Conservation (phyloP, 1,284 basidiomycete genomes). For the Caloboletus firmus region DNA sequence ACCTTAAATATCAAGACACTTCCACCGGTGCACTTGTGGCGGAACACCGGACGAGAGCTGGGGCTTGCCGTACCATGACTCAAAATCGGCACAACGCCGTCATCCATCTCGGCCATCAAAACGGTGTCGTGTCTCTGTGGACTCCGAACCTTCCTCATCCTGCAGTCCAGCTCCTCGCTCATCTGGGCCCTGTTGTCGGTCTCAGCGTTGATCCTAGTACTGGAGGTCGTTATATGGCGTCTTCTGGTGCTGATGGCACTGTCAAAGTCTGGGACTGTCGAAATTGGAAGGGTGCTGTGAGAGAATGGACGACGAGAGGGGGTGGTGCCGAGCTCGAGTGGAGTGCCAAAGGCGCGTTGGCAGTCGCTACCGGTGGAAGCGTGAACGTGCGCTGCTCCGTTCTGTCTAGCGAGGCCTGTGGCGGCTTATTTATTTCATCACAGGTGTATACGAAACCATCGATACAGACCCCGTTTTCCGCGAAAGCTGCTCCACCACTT, state of each 20-base stretch:
- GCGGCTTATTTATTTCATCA: not conserved
- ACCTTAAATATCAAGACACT: conserved; percentile 96
- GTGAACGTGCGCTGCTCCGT: conserved; percentile 65
- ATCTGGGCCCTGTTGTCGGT: conserved; percentile 83
- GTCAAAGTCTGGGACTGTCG: conserved; percentile 97
- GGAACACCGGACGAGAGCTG: conserved; percentile 90
- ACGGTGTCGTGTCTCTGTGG: conserved; percentile 92
- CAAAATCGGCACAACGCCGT: conserved; percentile 94
- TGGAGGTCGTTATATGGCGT: conserved; percentile 89
- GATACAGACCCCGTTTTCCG: conserved; percentile 55
- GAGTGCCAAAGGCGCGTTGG: conserved; percentile 83
- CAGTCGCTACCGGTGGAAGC: conserved; percentile 76
- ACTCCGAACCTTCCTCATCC: conserved; percentile 92
- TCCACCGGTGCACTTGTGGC: conserved; percentile 88
- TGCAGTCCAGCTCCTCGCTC: conserved; percentile 89
- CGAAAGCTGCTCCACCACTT: conserved; percentile 64
- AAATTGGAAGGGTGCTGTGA: conserved; percentile 87
- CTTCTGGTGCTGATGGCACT: conserved; percentile 82
- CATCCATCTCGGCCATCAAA: conserved; percentile 91
- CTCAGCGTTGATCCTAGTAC: conserved; percentile 83
- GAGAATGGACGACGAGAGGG: conserved; percentile 77
- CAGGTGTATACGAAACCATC: conserved; percentile 72
- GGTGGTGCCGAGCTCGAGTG: conserved; percentile 66
- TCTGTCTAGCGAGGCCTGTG: not conserved
- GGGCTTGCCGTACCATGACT: conserved; percentile 83